Evolutionary conservation across 768 basidiomycete genomes (phyloP).

Genomic region (Auricularia auricula-judae): DNA sequence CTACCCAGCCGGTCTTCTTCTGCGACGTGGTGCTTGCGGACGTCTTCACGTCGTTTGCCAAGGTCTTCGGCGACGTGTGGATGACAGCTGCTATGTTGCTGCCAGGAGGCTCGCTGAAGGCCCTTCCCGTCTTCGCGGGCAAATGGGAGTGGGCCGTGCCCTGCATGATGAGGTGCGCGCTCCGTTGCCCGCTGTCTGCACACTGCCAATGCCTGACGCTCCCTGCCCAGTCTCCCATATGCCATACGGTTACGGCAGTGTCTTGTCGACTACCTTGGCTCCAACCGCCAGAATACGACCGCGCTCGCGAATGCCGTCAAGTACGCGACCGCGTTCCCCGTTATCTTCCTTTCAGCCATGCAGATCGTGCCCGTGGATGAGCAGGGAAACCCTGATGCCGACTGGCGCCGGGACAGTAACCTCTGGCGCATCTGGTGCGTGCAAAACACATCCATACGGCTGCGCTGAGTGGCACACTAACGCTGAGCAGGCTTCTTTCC

Average conservation of each 20-base stretch:
- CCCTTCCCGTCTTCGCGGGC: conserved; percentile 49
- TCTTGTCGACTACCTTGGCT: conserved; percentile 62
- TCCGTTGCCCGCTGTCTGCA: background rate
- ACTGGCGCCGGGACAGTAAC: conserved; percentile 67
- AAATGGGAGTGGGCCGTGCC: conserved; percentile 70
- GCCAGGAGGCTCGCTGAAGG: conserved; percentile 65
- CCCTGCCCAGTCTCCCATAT: conserved; percentile 62
- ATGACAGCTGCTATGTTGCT: conserved; percentile 80
- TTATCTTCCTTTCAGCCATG: conserved; percentile 87
- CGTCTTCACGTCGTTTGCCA: conserved; percentile 92
- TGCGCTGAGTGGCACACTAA: conserved; percentile 2
- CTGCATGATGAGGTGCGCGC: conserved; percentile 70
- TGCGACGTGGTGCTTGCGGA: conserved; percentile 91
- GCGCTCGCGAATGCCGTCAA: conserved; percentile 88
- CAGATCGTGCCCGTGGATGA: conserved; percentile 47
- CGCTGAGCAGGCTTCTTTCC: conserved; percentile 55
- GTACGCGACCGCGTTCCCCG: conserved; percentile 94
- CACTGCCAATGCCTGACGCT: conserved; percentile 5
- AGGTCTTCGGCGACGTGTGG: conserved; percentile 93
- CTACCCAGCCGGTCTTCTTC: conserved; percentile 61
- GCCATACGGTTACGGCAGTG: conserved; percentile 91
- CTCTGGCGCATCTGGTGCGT: conserved; percentile 79
- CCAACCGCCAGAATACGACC: conserved; percentile 53
- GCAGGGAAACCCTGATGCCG: conserved; percentile 32
- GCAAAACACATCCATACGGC: background rate